phyloP scores from a whole-genome alignment of 345 rosid species.

The Chamaenerion angustifolium region DNA sequence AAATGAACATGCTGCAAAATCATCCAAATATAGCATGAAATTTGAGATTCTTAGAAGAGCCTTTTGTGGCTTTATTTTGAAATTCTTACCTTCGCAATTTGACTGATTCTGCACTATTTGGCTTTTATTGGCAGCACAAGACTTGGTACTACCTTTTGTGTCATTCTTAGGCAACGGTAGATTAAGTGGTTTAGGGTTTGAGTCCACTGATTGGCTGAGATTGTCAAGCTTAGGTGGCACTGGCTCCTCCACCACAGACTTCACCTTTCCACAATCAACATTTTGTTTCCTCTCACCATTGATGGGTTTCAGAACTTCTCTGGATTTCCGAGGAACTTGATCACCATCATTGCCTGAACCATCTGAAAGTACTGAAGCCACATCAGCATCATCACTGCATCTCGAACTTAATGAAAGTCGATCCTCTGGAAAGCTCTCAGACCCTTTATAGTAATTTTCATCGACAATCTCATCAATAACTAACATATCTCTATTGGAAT shows the following conservation, averaged over 20 bases:
- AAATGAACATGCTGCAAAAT: too few species aligned
- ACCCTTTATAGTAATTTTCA: background rate
- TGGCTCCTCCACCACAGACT: background rate
- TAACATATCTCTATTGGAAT: conserved; percentile 5
- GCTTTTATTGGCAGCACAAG: conserved; percentile 16
- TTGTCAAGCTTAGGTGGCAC: conserved; percentile 6
- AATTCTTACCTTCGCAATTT: conserved; percentile 16
- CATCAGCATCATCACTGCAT: conserved; percentile 10
- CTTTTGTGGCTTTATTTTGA: too few species aligned
- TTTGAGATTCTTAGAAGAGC: too few species aligned
- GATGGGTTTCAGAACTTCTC: conserved; percentile 28
- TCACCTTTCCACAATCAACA: conserved; percentile 11
- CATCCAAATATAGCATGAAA: too few species aligned
- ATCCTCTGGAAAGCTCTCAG: too few species aligned
- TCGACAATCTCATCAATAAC: conserved; percentile 8
- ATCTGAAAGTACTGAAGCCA: too few species aligned
- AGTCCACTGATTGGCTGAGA: conserved; percentile 55
- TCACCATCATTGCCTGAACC: too few species aligned
- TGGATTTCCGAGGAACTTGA: conserved; percentile 4
- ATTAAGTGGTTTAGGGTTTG: conserved; percentile 18
- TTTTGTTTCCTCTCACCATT: conserved; percentile 19
- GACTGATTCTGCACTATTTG: conserved; percentile 13
- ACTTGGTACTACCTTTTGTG: conserved; percentile 15
- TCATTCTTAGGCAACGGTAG: conserved; percentile 23
- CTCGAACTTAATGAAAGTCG: too few species aligned